These are phyloP conservation scores for Celoporthe dispersa DNA, from an alignment of 2,329 filamentous ascomycete genomes.

Conservation along the genomic window DNA sequence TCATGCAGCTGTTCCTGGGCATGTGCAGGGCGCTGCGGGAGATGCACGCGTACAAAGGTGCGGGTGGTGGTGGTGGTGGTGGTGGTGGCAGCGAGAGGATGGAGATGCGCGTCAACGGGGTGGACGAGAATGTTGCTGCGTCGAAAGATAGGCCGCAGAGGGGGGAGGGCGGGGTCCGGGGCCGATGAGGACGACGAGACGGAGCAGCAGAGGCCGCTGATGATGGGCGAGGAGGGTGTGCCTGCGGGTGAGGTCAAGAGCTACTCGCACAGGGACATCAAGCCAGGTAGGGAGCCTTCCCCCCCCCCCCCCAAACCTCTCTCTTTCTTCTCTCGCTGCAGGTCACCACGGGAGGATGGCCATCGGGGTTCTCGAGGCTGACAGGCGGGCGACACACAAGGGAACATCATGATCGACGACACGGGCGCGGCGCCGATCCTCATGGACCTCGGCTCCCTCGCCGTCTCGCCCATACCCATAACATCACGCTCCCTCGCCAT, in stretches of 20 bases:
- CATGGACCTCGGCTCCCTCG: conserved; percentile 95
- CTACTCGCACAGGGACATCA: conserved; percentile 96
- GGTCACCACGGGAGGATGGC: neutral
- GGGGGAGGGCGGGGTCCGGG: conserved; percentile 41
- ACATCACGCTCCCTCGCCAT: conserved; percentile 89
- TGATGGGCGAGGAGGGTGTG: conserved; percentile 73
- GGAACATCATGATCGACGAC: conserved; percentile 98
- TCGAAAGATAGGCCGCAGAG: conserved; percentile 47
- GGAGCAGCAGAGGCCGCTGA: conserved; percentile 79
- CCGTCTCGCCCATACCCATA: conserved; percentile 84
- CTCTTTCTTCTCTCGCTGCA: no score
- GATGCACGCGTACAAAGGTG: conserved; percentile 86
- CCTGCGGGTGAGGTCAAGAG: conserved; percentile 73
- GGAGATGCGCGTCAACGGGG: conserved; percentile 51
- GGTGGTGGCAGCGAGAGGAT: conserved; percentile 48
- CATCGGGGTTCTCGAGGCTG: neutral
- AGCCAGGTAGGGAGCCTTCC: conserved; percentile 71
- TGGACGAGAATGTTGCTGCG: conserved; percentile 43
- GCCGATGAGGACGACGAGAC: conserved; percentile 71
- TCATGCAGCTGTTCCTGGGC: conserved; percentile 90
- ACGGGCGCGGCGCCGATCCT: conserved; percentile 86
- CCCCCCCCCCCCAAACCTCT: no score
- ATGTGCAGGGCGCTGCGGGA: conserved; percentile 85
- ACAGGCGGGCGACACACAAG: conserved; percentile 40
- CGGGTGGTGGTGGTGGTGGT: conserved; percentile 25